Base-by-base conservation (phyloP, 1,139 yeast genomes). In the Debaryomycetaceae sp. region DNA sequence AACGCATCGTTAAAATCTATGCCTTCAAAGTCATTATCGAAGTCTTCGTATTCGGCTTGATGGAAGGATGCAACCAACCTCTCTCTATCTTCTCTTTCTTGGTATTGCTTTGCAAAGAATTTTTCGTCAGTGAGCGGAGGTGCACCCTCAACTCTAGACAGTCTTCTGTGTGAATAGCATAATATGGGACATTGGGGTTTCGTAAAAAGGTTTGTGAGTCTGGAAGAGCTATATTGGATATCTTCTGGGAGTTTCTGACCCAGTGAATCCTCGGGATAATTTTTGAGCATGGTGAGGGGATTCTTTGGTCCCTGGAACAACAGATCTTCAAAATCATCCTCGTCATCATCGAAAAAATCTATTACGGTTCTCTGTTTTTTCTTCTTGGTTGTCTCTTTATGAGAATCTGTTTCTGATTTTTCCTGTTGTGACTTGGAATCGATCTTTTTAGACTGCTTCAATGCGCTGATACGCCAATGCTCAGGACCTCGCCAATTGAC, bases 401-500 rank as follows among this genome's bases (percentile, higher is more conserved):
- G 2, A 2, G 32, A 13, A 6, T 17, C 26, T 13, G 9, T 28
- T 13, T 30, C 34, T 8, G 17, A 13, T 44, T 29, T 17, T 5
- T 37, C 22, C 18, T 38, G 43, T 16, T 26, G 24, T 30, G 29
- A 46, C 13, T 34, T 39, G 22, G 41, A 31, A 24, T 45, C 43
- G 19, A 41, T 31, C 11, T 45, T 37, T 34, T 51, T 56, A 5
- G 60, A 45, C 36, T 51, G 56, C 44, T 55, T 83, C 41, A 85
- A 67, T 19, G 80, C 78, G 33, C 77, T 67, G 8, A 91, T 87
- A 61, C 85, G 86, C 98, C 98, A 92, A 61, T 88, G 94, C 47
- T 87, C 94, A 5, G 96, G 92, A 6, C 96, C 96, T 33, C 95
- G 77, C 96, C 96, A 88, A 56, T 79, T 83, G 35, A 77, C 73